Percentiles rank a stretch among this genome's conserved stretches.
Evolutionary conservation across 2,329 filamentous ascomycete genomes (phyloP).

Genomic region (Colletotrichum sp.): DNA sequence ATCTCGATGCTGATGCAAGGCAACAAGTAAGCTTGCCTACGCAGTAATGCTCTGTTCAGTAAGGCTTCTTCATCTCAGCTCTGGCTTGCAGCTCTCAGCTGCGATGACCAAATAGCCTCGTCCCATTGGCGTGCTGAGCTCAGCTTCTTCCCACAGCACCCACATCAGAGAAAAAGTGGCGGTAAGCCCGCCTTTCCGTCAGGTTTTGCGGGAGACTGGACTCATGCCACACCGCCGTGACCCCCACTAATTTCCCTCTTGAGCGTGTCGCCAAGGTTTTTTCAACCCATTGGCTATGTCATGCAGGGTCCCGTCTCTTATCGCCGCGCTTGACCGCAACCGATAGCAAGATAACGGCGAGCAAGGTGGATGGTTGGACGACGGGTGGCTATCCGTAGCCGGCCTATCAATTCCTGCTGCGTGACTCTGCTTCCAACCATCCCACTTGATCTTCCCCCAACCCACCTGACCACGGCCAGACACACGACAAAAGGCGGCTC

Average conservation of each 20-base stretch:
- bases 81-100: neutral
- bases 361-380: neutral
- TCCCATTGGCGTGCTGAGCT: conserved; percentile 1
- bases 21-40: neutral
- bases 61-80: neutral
- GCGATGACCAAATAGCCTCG: conserved; percentile 4
- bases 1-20: conserved; percentile 5
- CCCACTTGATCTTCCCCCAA: conserved; percentile 9
- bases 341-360: conserved; percentile 16
- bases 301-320: conserved; percentile 18
- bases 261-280: neutral
- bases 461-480: conserved; percentile 9
- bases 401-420: conserved; percentile 6
- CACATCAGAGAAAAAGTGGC: neutral
- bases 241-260: conserved; percentile 6
- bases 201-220: conserved; percentile 3
- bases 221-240: neutral
- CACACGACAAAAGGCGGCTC: neutral
- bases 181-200: conserved; percentile 8
- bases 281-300: conserved; percentile 12
- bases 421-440: conserved; percentile 13
- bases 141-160: neutral
- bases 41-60: neutral
- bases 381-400: neutral
- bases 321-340: neutral